Conservation (phyloP, 352 stramenopile species). For the Phytophthora ohioensis region DNA sequence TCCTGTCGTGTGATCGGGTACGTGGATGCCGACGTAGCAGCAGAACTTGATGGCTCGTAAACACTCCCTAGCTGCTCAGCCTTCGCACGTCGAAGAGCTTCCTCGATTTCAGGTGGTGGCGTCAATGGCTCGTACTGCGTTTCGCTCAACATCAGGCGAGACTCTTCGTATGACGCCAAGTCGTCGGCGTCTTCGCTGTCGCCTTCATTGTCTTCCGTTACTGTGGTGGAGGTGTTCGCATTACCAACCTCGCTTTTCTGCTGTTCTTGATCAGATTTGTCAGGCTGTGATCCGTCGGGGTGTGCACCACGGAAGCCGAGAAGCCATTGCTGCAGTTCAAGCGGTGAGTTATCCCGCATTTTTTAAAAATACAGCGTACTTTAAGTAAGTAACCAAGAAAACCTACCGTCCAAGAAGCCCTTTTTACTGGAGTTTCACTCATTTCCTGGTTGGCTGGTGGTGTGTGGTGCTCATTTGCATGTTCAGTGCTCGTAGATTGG, state of each 20-base stretch:
- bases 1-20: slow-evolving; percentile 24
- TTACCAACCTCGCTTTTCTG: slow-evolving; percentile 24
- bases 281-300: background rate
- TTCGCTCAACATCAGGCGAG: slow-evolving; percentile 23
- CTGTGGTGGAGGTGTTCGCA: slow-evolving; percentile 19
- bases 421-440: slow-evolving; percentile 14
- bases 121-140: slow-evolving; percentile 44
- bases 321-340: slow-evolving; percentile 39
- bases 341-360: background rate
- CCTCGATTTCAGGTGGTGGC: slow-evolving; percentile 53
- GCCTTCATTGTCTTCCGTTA: slow-evolving; percentile 28
- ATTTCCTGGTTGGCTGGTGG: slow-evolving; percentile 7
- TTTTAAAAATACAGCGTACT: background rate
- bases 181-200: slow-evolving; percentile 35
- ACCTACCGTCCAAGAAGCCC: slow-evolving; percentile 37
- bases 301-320: slow-evolving; percentile 32
- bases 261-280: slow-evolving; percentile 15
- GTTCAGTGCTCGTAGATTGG: slow-evolving; percentile 23
- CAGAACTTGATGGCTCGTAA: slow-evolving; percentile 13
- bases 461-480: slow-evolving; percentile 14
- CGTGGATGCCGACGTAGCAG: slow-evolving; percentile 16
- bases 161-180: slow-evolving; percentile 37
- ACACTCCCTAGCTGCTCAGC: slow-evolving; percentile 13
- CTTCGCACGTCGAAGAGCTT: slow-evolving; percentile 49
- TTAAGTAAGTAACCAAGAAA: background rate